A percentile compares a stretch with the other conserved stretches of the same genome.
Evolutionary conservation across 148 eudicot genomes (phyloP).

Genomic region (Rhododendron mucronatum): DNA sequence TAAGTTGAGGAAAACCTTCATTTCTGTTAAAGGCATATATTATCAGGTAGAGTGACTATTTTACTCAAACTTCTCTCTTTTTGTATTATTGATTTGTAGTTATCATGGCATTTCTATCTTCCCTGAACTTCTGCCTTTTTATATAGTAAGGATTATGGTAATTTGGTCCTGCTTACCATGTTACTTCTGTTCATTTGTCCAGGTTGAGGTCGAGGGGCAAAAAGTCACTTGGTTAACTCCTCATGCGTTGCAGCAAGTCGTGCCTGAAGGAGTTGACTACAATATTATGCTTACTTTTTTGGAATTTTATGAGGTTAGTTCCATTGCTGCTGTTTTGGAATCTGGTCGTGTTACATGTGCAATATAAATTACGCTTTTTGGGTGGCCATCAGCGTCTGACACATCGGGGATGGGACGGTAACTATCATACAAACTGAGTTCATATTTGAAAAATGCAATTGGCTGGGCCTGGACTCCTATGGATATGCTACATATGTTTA

Average conservation of each 20-base stretch:
- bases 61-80: background rate
- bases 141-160: background rate
- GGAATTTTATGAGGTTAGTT: conserved; percentile 79
- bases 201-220: conserved; percentile 93
- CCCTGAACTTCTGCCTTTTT: background rate
- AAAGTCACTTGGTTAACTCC: conserved; percentile 92
- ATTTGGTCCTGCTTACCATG: conserved; percentile 1
- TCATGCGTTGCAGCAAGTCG: conserved; percentile 88
- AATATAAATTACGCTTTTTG: background rate
- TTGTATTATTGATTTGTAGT: background rate
- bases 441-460: background rate
- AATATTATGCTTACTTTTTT: conserved; percentile 75
- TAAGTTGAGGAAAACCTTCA: conserved; percentile 77
- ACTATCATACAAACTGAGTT: background rate
- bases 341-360: background rate
- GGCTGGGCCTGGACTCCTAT: background rate
- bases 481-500: background rate
- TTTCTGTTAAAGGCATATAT: conserved; percentile 96
- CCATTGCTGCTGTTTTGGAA: background rate
- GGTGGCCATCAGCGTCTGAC: background rate
- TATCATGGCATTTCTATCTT: background rate
- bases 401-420: background rate
- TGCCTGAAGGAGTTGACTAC: conserved; percentile 83
- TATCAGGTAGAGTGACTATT: conserved; percentile 55
- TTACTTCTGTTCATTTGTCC: conserved; percentile 11